These are phyloP conservation scores for Medicago truncatula DNA, from an alignment of 306 rosid genomes.

Conservation along the genomic window MtrunA17r5.0-ANR NC_053048.1:31029501-31030000, in stretches of 20 bases:
- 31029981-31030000: conserved; percentile 23
- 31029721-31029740: conserved; percentile 22
- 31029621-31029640: neutral
- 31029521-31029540: no score
- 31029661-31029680: neutral
- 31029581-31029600: conserved; percentile 7
- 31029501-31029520: no score
- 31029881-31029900: no score
- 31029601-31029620: neutral
- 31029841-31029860: neutral
- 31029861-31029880: no score
- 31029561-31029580: neutral
- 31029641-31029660: neutral
- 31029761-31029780: neutral
- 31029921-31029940: conserved; percentile 12
- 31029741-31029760: neutral
- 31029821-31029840: conserved; percentile 8
- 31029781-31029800: neutral
- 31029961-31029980: neutral
- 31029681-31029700: conserved; percentile 1
- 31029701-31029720: neutral
- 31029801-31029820: conserved; percentile 30
- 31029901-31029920: no score
- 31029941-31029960: conserved; percentile 30
- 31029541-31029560: no score